Base-by-base conservation (phyloP, 2,329 filamentous ascomycete species). In the Trichoderma sp. region DNA sequence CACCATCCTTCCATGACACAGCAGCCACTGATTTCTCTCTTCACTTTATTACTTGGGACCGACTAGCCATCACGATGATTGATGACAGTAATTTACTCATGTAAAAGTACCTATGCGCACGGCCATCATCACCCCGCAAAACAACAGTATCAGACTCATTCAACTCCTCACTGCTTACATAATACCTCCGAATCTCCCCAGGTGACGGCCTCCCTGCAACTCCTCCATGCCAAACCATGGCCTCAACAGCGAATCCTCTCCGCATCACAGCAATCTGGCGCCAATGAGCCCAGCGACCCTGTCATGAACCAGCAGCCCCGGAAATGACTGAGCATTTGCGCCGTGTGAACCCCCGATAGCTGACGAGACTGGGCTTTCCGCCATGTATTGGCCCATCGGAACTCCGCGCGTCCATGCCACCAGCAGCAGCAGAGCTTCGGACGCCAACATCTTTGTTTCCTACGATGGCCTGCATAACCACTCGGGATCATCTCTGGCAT, bases 311-410 rank as follows among this genome's bases (percentile, higher is more conserved):
- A 60, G 29, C 29, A 32, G 25, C 17, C 15, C 25, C 61, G 19
- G 67, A 59, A 68, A 68, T 68, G 67, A 66, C 57, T 50, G 56
- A 65, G 29, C 48, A 19, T 22, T 60, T 56, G 67, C 56, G 61
- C 61, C 32, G 42, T 42, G 50, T 56, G 50, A 65, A 56, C 22
- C 61, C 39, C 48, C 61, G 63, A 70, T 70, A 69, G 70, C 72
- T 74, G 72, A 73, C 70, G 72, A 72, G 73, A 70, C 71, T 67
- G 52, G 72, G 70, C 71, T 69, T 70, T 68, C 76, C 52, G 84
- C 82, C 84, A 96, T 95, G 92, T 96, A 96, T 86, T 96, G 92
- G 92, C 92, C 92, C 76, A 87, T 93, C 79, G 92, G 91, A 79
- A 92, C 92, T 78, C 92, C 92, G 76, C 89, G 90, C 78, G 89